Evolutionary conservation across 306 rosid genomes (phyloP).

Genomic region (Trifolium pratense): DNA sequence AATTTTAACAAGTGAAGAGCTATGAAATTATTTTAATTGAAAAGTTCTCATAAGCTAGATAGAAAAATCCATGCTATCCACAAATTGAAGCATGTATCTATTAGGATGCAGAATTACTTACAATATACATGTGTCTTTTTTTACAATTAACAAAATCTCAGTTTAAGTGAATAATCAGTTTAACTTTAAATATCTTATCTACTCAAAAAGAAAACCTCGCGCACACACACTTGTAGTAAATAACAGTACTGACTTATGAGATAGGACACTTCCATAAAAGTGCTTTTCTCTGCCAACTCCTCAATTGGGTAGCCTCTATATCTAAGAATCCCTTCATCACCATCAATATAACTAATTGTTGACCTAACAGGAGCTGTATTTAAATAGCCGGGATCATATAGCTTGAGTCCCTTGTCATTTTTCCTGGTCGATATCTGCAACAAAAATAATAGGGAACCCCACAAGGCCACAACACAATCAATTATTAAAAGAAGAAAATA

Average conservation of each 20-base stretch:
- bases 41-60: no score
- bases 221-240: background rate
- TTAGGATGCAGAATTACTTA: no score
- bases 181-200: background rate
- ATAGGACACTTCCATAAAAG: slow-evolving; percentile 78
- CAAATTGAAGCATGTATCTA: no score
- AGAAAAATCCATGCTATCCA: no score
- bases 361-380: slow-evolving; percentile 97
- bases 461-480: slow-evolving; percentile 8
- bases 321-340: slow-evolving; percentile 92
- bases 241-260: slow-evolving; percentile 58
- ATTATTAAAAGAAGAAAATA: background rate
- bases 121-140: no score
- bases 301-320: slow-evolving; percentile 94
- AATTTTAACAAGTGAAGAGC: background rate
- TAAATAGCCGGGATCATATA: slow-evolving; percentile 90
- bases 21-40: background rate
- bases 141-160: no score
- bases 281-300: slow-evolving; percentile 89
- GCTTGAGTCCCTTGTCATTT: slow-evolving; percentile 83
- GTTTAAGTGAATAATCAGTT: slow-evolving; percentile 6
- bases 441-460: slow-evolving; percentile 23
- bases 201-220: background rate
- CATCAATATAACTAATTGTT: slow-evolving; percentile 84
- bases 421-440: slow-evolving; percentile 69